Conservation (phyloP, 164 flowering plant species). For the Sedum album region DNA sequence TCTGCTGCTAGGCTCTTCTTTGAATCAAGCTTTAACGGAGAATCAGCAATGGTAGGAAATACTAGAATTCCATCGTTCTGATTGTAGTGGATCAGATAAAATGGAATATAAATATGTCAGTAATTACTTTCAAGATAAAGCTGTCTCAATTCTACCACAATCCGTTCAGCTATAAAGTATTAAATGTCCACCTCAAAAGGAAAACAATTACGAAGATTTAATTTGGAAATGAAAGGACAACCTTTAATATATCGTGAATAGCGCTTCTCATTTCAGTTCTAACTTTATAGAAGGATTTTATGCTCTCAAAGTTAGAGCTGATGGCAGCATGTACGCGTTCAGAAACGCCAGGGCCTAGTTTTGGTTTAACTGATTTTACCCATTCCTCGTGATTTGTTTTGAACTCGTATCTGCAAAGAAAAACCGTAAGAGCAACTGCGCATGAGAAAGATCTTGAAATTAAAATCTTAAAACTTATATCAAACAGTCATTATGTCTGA, state of each 20-base stretch:
- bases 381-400: slow-evolving; percentile 89
- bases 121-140: slow-evolving; percentile 2
- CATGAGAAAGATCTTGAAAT: not conserved
- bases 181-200: not conserved
- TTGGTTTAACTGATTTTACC: slow-evolving; percentile 70
- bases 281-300: slow-evolving; percentile 69
- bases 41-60: slow-evolving; percentile 73
- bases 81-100: not conserved
- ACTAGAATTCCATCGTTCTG: slow-evolving; percentile 85
- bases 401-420: slow-evolving; percentile 71
- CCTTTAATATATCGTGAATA: slow-evolving; percentile 72
- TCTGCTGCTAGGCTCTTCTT: slow-evolving; percentile 43
- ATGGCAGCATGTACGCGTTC: slow-evolving; percentile 54
- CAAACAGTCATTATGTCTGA: not conserved
- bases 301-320: slow-evolving; percentile 42
- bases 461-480: not conserved
- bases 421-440: not conserved
- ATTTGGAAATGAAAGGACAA: slow-evolving; percentile 14
- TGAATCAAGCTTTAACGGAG: slow-evolving; percentile 40
- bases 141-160: not conserved
- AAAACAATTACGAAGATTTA: not conserved
- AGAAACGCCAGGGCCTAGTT: slow-evolving; percentile 52
- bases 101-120: not conserved
- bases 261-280: slow-evolving; percentile 74
- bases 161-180: not conserved